Conservation (phyloP, 2,329 filamentous ascomycete genomes). For the Diaporthe sp. region DNA sequence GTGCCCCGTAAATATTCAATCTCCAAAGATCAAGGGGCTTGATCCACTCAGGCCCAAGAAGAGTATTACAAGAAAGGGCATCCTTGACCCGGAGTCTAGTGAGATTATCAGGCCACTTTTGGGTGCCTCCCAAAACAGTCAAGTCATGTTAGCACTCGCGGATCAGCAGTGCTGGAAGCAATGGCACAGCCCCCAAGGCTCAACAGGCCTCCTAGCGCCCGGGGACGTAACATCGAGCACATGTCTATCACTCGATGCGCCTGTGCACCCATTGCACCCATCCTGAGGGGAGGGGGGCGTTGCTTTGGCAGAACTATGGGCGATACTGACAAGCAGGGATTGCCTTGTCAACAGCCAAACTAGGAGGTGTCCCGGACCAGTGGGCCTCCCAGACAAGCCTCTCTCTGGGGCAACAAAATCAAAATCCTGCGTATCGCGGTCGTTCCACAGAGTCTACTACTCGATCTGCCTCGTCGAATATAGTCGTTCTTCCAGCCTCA, state of each 20-base stretch:
- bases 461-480: neutral
- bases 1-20: neutral
- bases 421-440: conserved; percentile 11
- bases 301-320: neutral
- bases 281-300: neutral
- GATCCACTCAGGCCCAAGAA: neutral
- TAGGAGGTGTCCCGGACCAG: conserved; percentile 5
- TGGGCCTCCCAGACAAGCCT: conserved; percentile 22
- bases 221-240: neutral
- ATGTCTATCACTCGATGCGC: neutral
- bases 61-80: neutral
- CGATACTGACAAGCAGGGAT: conserved; percentile 30
- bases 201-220: neutral
- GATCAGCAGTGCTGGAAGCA: neutral
- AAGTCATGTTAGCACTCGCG: conserved; percentile 5
- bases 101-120: conserved; percentile 5
- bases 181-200: neutral
- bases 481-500: neutral
- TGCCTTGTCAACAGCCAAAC: conserved; percentile 1
- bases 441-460: neutral
- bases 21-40: conserved; percentile 21
- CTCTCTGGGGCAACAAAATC: conserved; percentile 19
- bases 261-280: neutral
- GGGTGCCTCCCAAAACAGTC: neutral
- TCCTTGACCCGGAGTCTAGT: neutral